Percentiles rank a stretch among this genome's conserved stretches.
phyloP scores from a whole-genome alignment of 2,329 filamentous ascomycete genomes.

The Pseudocercospora pini-densiflorae region DNA sequence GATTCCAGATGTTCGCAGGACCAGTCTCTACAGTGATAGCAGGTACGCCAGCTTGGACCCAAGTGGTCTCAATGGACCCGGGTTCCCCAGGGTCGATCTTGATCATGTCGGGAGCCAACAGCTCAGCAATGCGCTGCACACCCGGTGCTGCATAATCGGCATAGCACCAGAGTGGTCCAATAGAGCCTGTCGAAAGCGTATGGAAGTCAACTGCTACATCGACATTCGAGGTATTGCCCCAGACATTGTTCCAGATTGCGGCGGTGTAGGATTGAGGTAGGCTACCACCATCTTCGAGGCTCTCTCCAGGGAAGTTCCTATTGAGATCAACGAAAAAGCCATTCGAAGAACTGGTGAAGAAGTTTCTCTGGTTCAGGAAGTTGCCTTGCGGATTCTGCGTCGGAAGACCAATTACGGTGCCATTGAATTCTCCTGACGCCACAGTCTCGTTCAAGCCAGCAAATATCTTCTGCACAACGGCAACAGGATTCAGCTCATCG shows the following conservation, averaged over 20 bases:
- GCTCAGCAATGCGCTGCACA: conserved; percentile 46
- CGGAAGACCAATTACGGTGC: conserved; percentile 44
- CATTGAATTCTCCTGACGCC: conserved; percentile 30
- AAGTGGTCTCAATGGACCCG: conserved; percentile 46
- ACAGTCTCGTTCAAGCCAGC: conserved; percentile 44
- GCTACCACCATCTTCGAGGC: conserved; percentile 27
- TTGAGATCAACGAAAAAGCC: conserved; percentile 60
- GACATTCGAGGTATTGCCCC: conserved; percentile 45
- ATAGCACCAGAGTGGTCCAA: conserved; percentile 46
- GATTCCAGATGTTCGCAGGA: conserved; percentile 45
- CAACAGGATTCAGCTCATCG: conserved; percentile 45
- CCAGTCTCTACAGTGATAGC: conserved; percentile 47
- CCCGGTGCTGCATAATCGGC: conserved; percentile 44
- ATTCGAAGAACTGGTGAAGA: conserved; percentile 43
- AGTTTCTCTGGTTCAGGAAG: conserved; percentile 46
- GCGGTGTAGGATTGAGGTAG: conserved; percentile 31
- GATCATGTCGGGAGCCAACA: conserved; percentile 45
- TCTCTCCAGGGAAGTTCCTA: conserved; percentile 67
- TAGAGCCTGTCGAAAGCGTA: conserved; percentile 43
- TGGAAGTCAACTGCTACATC: conserved; percentile 46
- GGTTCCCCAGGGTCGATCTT: conserved; percentile 47
- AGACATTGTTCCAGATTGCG: conserved; percentile 46
- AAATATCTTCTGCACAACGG: conserved; percentile 44
- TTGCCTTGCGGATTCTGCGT: conserved; percentile 47
- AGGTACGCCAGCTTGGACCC: conserved; percentile 42